A percentile compares a stretch with the other conserved stretches of the same genome.
Evolutionary conservation across 106 monocot species (phyloP).

Genomic region (Platanthera guangdongensis): DNA sequence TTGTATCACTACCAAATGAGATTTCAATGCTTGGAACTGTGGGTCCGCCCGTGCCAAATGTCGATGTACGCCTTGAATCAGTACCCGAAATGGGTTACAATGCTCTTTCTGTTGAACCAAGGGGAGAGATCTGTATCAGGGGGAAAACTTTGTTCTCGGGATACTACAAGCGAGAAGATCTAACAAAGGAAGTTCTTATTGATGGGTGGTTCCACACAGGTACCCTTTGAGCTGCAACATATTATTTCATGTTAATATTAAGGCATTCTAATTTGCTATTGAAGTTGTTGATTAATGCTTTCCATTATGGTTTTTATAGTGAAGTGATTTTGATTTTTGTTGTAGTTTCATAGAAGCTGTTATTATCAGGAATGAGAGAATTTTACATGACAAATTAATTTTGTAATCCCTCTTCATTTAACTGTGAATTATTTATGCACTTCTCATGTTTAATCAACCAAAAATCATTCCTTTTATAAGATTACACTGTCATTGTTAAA

Average conservation of each 20-base stretch:
- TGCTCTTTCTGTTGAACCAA: slow-evolving; percentile 56
- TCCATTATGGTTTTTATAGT: not conserved
- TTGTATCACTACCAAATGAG: slow-evolving; percentile 77
- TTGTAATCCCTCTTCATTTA: not conserved
- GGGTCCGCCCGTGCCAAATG: slow-evolving; percentile 80
- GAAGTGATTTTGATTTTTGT: not conserved
- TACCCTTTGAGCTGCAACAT: slow-evolving; percentile 7
- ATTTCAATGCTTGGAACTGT: slow-evolving; percentile 85
- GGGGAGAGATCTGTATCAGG: slow-evolving; percentile 82
- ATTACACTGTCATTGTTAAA: not conserved
- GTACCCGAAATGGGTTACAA: slow-evolving; percentile 95
- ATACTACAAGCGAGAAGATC: slow-evolving; percentile 89
- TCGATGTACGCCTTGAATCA: slow-evolving; percentile 85
- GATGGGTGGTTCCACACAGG: slow-evolving; percentile 99
- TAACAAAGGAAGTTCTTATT: slow-evolving; percentile 76
- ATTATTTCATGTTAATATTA: not conserved
- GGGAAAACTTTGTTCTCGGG: slow-evolving; percentile 86
- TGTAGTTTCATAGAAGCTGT: not conserved
- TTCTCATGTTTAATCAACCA: not conserved
- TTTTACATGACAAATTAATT: not conserved
- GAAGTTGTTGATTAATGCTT: not conserved
- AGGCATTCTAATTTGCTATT: not conserved
- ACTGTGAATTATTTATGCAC: not conserved
- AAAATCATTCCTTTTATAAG: not conserved
- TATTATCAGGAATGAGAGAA: not conserved